Evolutionary conservation across 2,329 filamentous ascomycete genomes (phyloP).

Genomic region (Colletotrichum euphorbiae): DNA sequence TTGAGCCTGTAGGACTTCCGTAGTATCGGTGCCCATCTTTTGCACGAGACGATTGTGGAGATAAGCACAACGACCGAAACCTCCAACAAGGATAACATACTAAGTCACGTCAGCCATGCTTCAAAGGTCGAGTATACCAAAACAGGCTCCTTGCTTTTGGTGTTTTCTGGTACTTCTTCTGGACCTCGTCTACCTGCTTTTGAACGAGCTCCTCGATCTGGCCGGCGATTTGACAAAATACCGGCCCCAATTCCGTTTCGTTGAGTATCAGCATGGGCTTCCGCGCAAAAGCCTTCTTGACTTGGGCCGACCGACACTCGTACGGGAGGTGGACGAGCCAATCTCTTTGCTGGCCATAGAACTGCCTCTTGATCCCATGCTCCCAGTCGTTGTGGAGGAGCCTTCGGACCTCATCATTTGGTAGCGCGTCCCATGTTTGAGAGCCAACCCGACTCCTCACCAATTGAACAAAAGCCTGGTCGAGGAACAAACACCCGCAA

Average conservation of each 20-base stretch:
- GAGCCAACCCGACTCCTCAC: constrained; percentile 43
- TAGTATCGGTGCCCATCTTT: neutral
- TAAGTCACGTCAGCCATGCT: constrained; percentile 30
- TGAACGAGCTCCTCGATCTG: constrained; percentile 44
- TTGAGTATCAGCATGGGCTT: neutral
- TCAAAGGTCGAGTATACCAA: neutral
- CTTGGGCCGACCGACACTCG: constrained; percentile 38
- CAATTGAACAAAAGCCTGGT: constrained; percentile 50
- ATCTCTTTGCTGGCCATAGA: constrained; percentile 30
- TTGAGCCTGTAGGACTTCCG: constrained; percentile 47
- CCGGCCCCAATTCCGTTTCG: constrained; percentile 40
- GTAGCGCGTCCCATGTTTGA: constrained; percentile 11
- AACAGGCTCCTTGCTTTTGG: constrained; percentile 45
- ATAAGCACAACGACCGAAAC: constrained; percentile 51
- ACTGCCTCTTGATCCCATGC: constrained; percentile 43
- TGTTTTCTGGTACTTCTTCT: constrained; percentile 6
- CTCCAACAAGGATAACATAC: constrained; percentile 55
- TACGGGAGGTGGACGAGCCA: neutral
- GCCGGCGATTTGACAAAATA: constrained; percentile 43
- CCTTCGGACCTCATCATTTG: neutral
- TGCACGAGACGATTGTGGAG: constrained; percentile 43
- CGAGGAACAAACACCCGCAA: constrained; percentile 55
- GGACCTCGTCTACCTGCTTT: constrained; percentile 43
- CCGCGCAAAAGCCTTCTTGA: neutral
- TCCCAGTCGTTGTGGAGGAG: constrained; percentile 44